Percentiles rank a stretch among this genome's conserved stretches.
These are phyloP conservation scores for Ganoderma lucidum DNA, from an alignment of 1,284 basidiomycete genomes.

Conservation along the genomic window DNA sequence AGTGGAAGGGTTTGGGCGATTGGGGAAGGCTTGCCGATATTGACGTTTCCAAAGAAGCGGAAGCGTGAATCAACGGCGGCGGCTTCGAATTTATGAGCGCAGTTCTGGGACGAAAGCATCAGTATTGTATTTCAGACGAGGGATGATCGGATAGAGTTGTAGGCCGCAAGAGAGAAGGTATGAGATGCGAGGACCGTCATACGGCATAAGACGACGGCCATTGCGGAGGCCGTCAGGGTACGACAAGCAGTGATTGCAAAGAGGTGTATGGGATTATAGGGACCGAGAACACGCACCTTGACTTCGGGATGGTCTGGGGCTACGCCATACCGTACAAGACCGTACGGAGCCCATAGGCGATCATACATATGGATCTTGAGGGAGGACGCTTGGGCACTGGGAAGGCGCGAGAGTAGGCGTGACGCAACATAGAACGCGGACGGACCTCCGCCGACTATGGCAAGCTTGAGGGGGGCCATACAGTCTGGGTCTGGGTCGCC, in stretches of 20 bases:
- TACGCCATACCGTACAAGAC: constrained; percentile 95
- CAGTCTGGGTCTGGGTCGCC: background rate
- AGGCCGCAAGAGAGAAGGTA: background rate
- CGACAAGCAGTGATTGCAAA: background rate
- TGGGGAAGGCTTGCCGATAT: constrained; percentile 59
- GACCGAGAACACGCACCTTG: constrained; percentile 66
- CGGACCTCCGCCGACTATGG: constrained; percentile 90
- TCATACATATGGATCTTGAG: constrained; percentile 91
- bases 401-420: constrained; percentile 74
- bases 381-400: constrained; percentile 48
- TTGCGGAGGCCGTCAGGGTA: background rate
- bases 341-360: constrained; percentile 93
- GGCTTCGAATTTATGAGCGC: constrained; percentile 93
- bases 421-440: constrained; percentile 96
- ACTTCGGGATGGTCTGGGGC: constrained; percentile 99
- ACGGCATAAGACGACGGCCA: too few species aligned
- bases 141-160: constrained; percentile 1
- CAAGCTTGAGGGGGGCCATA: constrained; percentile 61
- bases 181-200: background rate
- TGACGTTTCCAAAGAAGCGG: constrained; percentile 93
- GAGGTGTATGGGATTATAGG: background rate
- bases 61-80: constrained; percentile 80
- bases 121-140: background rate
- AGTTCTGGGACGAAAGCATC: constrained; percentile 70
- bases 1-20: constrained; percentile 62